Conservation (phyloP, 805 yeast genomes). For the Saccharomycopsis amapae region DNA sequence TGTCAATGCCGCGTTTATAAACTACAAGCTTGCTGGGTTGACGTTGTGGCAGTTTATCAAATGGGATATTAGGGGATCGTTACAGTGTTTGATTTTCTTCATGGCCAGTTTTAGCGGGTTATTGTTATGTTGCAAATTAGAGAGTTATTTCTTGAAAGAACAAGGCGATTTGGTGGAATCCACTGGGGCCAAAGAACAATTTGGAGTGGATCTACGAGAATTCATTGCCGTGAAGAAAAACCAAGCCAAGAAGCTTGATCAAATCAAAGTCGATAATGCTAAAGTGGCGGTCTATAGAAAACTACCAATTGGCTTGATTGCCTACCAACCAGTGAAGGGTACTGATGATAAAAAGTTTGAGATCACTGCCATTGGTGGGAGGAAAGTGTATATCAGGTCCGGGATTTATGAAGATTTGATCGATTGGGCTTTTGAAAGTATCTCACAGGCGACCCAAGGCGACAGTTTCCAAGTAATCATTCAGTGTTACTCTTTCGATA, state of each 20-base stretch:
- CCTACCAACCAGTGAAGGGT: slow-evolving; percentile 39
- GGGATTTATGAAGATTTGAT: slow-evolving; percentile 59
- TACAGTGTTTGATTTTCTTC: slow-evolving; percentile 33
- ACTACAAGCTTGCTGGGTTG: slow-evolving; percentile 5
- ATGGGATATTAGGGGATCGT: slow-evolving; percentile 25
- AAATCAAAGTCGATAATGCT: slow-evolving; percentile 33
- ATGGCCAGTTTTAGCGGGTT: slow-evolving; percentile 33
- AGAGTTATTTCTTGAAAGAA: slow-evolving; percentile 41
- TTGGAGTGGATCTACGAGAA: slow-evolving; percentile 45
- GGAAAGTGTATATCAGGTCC: slow-evolving; percentile 58
- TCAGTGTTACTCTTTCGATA: slow-evolving; percentile 5
- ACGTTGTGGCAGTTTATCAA: slow-evolving; percentile 18
- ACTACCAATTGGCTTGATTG: slow-evolving; percentile 62
- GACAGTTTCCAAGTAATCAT: not conserved
- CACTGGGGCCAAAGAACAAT: slow-evolving; percentile 29
- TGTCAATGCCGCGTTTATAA: slow-evolving; percentile 10
- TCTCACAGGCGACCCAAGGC: not conserved
- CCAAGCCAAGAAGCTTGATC: not conserved
- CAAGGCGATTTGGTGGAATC: slow-evolving; percentile 32
- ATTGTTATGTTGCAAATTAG: slow-evolving; percentile 35
- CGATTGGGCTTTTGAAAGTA: slow-evolving; percentile 49
- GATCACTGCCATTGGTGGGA: slow-evolving; percentile 55
- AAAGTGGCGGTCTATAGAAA: slow-evolving; percentile 55
- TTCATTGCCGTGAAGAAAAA: slow-evolving; percentile 35
- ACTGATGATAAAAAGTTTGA: slow-evolving; percentile 31